Conservation (phyloP, 176 grass and related monocot genomes). For the Aegilops tauschii region DNA sequence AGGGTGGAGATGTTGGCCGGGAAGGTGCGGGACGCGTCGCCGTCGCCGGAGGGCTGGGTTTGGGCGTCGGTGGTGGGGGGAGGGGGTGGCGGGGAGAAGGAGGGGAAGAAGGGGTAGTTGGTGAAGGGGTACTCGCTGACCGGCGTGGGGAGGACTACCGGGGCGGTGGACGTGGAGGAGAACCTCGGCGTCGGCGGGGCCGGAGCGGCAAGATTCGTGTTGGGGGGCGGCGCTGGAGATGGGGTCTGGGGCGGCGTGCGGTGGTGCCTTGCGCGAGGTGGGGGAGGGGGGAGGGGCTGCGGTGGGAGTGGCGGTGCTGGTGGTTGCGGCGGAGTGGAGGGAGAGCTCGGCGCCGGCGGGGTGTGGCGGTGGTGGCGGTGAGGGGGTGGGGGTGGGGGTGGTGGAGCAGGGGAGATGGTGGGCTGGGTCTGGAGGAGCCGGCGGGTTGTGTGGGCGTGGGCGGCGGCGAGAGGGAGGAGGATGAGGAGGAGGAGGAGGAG, state of each 20-base stretch:
- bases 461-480: neutral
- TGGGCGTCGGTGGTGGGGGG: neutral
- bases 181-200: constrained; percentile 16
- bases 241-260: neutral
- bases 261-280: neutral
- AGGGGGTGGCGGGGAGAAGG: neutral
- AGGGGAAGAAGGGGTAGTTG: constrained; percentile 50
- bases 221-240: neutral
- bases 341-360: neutral
- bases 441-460: neutral
- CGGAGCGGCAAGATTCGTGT: neutral
- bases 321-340: neutral
- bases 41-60: neutral
- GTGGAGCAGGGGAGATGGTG: neutral
- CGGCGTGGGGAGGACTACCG: neutral
- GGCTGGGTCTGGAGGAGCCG: neutral
- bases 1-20: constrained; percentile 57
- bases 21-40: constrained; percentile 32
- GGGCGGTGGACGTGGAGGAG: neutral
- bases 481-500: neutral
- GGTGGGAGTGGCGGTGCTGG: neutral
- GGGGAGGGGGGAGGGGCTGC: neutral
- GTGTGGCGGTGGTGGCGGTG: constrained; percentile 23
- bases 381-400: neutral
- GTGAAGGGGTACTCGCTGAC: constrained; percentile 40